A percentile compares a stretch with the other conserved stretches of the same genome.
These are phyloP conservation scores for Termitomyces sp. DNA, from an alignment of 768 basidiomycete genomes.

Conservation along the genomic window DNA sequence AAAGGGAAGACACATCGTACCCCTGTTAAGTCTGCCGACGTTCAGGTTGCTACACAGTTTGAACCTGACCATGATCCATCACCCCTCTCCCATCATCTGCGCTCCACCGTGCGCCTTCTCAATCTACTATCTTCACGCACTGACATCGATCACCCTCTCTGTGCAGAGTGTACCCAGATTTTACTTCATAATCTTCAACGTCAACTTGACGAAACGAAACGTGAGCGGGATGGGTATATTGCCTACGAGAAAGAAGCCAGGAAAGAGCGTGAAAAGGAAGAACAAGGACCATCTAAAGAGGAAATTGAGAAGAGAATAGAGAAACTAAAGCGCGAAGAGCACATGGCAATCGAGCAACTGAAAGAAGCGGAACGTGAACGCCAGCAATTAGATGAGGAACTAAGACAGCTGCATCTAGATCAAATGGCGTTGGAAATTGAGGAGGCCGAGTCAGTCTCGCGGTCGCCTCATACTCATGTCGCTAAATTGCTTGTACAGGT, in stretches of 20 bases:
- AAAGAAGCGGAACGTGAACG: slow-evolving; percentile 74
- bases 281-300: slow-evolving; percentile 52
- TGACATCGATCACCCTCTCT: slow-evolving; percentile 90
- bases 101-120: slow-evolving; percentile 69
- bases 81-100: slow-evolving; percentile 72
- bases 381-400: slow-evolving; percentile 67
- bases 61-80: slow-evolving; percentile 59
- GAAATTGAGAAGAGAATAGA: slow-evolving; percentile 72
- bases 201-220: slow-evolving; percentile 85
- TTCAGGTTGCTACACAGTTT: slow-evolving; percentile 26
- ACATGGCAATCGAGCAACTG: slow-evolving; percentile 65
- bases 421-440: slow-evolving; percentile 77
- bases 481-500: slow-evolving; percentile 38
- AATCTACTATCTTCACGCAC: slow-evolving; percentile 72
- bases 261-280: slow-evolving; percentile 74
- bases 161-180: slow-evolving; percentile 88
- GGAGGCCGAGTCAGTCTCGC: slow-evolving; percentile 66
- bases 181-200: slow-evolving; percentile 69
- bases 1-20: slow-evolving; percentile 32
- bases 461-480: neutral
- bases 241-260: slow-evolving; percentile 87
- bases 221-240: slow-evolving; percentile 89
- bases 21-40: slow-evolving; percentile 21
- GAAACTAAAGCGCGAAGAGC: slow-evolving; percentile 64
- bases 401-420: slow-evolving; percentile 65